These are phyloP conservation scores for Calonectria pseudoturangicola DNA, from an alignment of 2,329 filamentous ascomycete species.

Conservation along the genomic window DNA sequence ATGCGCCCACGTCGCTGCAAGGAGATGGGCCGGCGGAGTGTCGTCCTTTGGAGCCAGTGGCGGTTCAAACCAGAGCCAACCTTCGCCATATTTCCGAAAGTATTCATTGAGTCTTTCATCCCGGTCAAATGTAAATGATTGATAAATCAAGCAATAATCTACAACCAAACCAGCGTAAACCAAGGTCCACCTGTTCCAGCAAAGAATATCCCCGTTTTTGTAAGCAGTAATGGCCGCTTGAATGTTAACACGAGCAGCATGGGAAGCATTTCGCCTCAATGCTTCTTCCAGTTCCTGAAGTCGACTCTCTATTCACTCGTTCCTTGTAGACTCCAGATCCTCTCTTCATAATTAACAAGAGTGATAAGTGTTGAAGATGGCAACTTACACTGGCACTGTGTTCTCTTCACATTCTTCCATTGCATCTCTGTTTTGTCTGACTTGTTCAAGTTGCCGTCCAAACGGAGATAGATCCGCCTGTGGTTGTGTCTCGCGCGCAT, in stretches of 20 bases:
- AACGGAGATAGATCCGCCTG: constrained; percentile 49
- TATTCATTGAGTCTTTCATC: constrained; percentile 51
- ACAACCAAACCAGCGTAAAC: constrained; percentile 49
- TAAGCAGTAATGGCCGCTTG: constrained; percentile 50
- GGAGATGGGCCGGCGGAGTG: constrained; percentile 44
- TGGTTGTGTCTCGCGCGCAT: constrained; percentile 46
- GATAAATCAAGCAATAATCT: constrained; percentile 49
- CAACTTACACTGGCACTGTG: constrained; percentile 45
- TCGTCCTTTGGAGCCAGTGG: constrained; percentile 44
- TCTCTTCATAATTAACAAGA: constrained; percentile 43
- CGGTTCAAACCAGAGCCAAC: constrained; percentile 54
- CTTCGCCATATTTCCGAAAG: constrained; percentile 46
- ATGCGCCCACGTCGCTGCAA: constrained; percentile 53
- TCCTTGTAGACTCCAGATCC: constrained; percentile 51
- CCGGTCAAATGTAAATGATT: constrained; percentile 52
- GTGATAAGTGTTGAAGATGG: background rate
- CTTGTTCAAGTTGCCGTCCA: constrained; percentile 43
- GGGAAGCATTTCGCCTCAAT: constrained; percentile 37
- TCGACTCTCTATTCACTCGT: constrained; percentile 39
- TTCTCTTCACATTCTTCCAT: constrained; percentile 53
- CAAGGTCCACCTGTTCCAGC: constrained; percentile 52
- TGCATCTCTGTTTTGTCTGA: constrained; percentile 33
- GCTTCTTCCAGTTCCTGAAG: constrained; percentile 34
- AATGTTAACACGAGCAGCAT: constrained; percentile 45
- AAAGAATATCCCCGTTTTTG: constrained; percentile 44